These are phyloP conservation scores for Mesembryanthemum crystallinum DNA, from an alignment of 148 eudicot species.

Conservation along the genomic window DNA sequence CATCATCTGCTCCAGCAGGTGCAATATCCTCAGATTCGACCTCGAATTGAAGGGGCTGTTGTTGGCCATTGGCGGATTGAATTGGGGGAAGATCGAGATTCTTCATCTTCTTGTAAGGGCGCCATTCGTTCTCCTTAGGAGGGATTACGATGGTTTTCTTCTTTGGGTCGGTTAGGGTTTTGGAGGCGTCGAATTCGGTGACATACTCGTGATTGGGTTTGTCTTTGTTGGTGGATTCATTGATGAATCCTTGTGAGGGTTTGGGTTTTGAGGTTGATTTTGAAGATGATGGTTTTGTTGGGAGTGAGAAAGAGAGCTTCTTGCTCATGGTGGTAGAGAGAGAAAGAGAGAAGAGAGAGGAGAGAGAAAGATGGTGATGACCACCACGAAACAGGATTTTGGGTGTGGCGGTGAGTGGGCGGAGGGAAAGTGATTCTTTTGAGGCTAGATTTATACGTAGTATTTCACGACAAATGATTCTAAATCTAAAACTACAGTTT, in stretches of 20 bases:
- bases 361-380: background rate
- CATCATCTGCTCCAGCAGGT: conserved; percentile 17
- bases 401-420: no score
- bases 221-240: background rate
- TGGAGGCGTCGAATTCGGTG: conserved; percentile 54
- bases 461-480: no score
- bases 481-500: no score
- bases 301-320: conserved; percentile 49
- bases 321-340: background rate
- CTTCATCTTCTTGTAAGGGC: conserved; percentile 59
- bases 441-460: no score
- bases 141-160: conserved; percentile 40
- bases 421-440: no score
- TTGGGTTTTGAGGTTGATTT: conserved; percentile 25
- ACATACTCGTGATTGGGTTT: conserved; percentile 32
- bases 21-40: conserved; percentile 18
- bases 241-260: conserved; percentile 16
- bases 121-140: conserved; percentile 56
- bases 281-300: conserved; percentile 33
- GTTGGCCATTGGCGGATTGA: conserved; percentile 21
- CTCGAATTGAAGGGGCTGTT: conserved; percentile 45
- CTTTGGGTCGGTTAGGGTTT: conserved; percentile 31
- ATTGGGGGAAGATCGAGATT: conserved; percentile 49
- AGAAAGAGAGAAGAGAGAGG: background rate
- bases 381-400: background rate